phyloP scores from a whole-genome alignment of 1,284 basidiomycete genomes.

The Bjerkandera adusta region DNA sequence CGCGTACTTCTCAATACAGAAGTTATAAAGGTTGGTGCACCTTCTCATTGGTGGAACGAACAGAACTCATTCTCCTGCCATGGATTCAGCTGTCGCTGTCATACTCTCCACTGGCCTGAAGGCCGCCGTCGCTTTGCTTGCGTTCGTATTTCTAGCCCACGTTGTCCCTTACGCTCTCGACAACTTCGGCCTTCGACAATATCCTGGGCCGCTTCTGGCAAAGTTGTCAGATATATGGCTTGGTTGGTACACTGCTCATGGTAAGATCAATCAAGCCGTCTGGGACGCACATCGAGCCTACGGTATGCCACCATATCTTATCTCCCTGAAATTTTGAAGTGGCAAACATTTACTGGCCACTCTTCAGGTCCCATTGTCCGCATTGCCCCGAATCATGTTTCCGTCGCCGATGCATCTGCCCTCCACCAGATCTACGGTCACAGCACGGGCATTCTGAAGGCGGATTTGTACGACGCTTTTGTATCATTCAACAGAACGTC shows the following conservation, averaged over 20 bases:
- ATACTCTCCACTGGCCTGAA: no score
- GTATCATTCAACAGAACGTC: slow-evolving; percentile 50
- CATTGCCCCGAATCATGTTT: slow-evolving; percentile 75
- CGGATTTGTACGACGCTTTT: slow-evolving; percentile 64
- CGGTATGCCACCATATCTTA: no score
- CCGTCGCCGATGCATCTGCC: slow-evolving; percentile 76
- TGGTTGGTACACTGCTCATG: neutral
- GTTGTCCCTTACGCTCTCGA: slow-evolving; percentile 58
- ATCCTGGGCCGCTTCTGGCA: slow-evolving; percentile 75
- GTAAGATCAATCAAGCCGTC: neutral
- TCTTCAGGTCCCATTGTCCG: no score
- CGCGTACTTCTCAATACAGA: no score
- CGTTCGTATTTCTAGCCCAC: slow-evolving; percentile 22
- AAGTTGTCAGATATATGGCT: slow-evolving; percentile 77
- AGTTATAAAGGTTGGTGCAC: no score
- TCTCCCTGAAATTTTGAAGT: no score
- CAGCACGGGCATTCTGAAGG: slow-evolving; percentile 71
- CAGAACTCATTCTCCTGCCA: no score
- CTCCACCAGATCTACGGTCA: slow-evolving; percentile 72
- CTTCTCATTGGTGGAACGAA: no score
- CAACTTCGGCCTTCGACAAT: slow-evolving; percentile 47
- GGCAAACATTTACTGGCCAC: no score
- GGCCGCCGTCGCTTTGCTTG: neutral
- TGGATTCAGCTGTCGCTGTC: no score
- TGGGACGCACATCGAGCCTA: no score